Percentiles rank a stretch among this genome's conserved stretches.
phyloP scores from a whole-genome alignment of 805 yeast species.

The Candida verbasci region DNA sequence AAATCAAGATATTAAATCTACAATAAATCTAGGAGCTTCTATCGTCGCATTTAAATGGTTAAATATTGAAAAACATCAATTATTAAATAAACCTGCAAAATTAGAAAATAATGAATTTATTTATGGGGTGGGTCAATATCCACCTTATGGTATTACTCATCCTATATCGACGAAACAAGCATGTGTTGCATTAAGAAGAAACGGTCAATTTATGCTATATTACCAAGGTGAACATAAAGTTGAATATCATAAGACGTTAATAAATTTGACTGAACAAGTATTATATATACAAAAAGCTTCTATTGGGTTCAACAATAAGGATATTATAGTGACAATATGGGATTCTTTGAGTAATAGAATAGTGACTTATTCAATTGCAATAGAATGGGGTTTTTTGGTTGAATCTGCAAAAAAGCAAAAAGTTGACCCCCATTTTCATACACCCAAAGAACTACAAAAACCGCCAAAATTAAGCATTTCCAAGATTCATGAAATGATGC shows the following conservation, averaged over 20 bases:
- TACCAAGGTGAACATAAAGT: constrained; percentile 62
- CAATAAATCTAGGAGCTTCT: constrained; percentile 13
- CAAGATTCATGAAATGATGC: constrained; percentile 28
- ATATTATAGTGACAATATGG: constrained; percentile 39
- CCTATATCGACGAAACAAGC: constrained; percentile 69
- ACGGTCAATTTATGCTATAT: constrained; percentile 57
- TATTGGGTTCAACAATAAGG: constrained; percentile 52
- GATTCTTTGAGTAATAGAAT: constrained; percentile 33
- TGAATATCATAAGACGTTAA: constrained; percentile 44
- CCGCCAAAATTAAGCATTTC: constrained; percentile 36
- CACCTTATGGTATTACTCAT: constrained; percentile 60
- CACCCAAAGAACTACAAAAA: constrained; percentile 42
- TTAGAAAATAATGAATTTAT: constrained; percentile 27
- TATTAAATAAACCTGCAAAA: constrained; percentile 56
- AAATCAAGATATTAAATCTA: constrained; percentile 10
- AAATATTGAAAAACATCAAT: constrained; percentile 62
- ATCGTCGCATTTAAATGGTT: constrained; percentile 66
- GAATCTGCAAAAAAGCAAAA: constrained; percentile 45
- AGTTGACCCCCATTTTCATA: constrained; percentile 45
- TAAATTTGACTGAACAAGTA: constrained; percentile 23
- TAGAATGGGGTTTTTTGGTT: constrained; percentile 55
- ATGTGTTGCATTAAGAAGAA: constrained; percentile 58
- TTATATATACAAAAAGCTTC: constrained; percentile 31
- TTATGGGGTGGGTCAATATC: constrained; percentile 58
- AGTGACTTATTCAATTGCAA: constrained; percentile 35